Evolutionary conservation across 2,329 filamentous ascomycete species (phyloP).

Genomic region (Xylariaceae sp.): DNA sequence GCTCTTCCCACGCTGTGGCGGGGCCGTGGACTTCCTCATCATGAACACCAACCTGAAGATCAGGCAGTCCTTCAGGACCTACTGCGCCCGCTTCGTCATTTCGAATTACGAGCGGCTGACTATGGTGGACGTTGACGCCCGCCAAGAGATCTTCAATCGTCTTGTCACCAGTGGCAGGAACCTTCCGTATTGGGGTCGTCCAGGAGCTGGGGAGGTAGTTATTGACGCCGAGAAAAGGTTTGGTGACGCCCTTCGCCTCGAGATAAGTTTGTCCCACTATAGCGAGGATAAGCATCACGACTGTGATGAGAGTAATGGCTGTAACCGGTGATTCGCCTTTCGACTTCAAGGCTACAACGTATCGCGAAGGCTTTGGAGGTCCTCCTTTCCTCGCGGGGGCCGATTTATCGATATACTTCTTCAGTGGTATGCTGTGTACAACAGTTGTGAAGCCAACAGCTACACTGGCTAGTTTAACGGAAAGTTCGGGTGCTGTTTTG

Average conservation of each 20-base stretch:
- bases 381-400: conserved; percentile 39
- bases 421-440: conserved; percentile 77
- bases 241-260: conserved; percentile 62
- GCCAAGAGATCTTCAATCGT: conserved; percentile 41
- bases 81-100: conserved; percentile 31
- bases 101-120: conserved; percentile 44
- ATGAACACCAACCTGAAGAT: conserved; percentile 48
- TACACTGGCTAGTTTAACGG: conserved; percentile 78
- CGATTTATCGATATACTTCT: conserved; percentile 44
- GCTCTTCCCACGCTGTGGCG: conserved; percentile 71
- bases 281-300: conserved; percentile 63
- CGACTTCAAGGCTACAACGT: conserved; percentile 67
- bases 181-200: conserved; percentile 32
- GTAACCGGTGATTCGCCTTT: conserved; percentile 53
- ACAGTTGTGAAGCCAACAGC: conserved; percentile 79
- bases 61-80: conserved; percentile 28
- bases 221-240: conserved; percentile 58
- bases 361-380: conserved; percentile 60
- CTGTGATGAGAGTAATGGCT: conserved; percentile 56
- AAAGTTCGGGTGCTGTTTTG: conserved; percentile 53
- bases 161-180: conserved; percentile 39
- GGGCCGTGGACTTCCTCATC: conserved; percentile 51
- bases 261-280: conserved; percentile 65
- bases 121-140: conserved; percentile 34
- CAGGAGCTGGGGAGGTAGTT: conserved; percentile 54